phyloP scores from a whole-genome alignment of 768 basidiomycete species.

The Rhizopogon roseolus region DNA sequence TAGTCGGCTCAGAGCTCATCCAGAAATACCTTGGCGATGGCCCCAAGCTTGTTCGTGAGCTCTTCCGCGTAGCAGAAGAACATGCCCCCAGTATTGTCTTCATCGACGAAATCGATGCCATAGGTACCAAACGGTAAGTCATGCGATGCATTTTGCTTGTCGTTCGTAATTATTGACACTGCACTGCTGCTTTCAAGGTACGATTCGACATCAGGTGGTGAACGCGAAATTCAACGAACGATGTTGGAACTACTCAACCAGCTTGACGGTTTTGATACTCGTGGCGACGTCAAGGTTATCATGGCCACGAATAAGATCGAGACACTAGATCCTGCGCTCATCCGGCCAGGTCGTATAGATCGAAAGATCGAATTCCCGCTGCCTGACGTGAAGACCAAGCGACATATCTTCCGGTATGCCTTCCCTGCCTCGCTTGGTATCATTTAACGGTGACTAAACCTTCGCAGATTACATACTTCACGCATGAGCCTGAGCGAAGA shows the following conservation, averaged over 20 bases:
- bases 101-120: conserved; percentile 98
- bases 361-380: conserved; percentile 98
- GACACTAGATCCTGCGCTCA: conserved; percentile 94
- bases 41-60: conserved; percentile 93
- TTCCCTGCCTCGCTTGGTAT: not conserved
- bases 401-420: conserved; percentile 89
- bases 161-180: conserved; percentile 3
- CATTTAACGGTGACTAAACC: conserved; percentile 4
- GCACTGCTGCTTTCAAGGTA: conserved; percentile 48
- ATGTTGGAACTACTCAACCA: conserved; percentile 99
- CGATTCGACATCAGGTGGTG: conserved; percentile 97
- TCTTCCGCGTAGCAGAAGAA: conserved; percentile 97
- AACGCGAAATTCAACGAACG: conserved; percentile 98
- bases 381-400: conserved; percentile 97
- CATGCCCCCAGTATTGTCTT: conserved; percentile 98
- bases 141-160: not conserved
- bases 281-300: conserved; percentile 99
- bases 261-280: conserved; percentile 97
- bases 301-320: conserved; percentile 99
- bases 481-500: conserved; percentile 88
- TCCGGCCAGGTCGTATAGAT: conserved; percentile 97
- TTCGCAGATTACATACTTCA: conserved; percentile 75
- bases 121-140: conserved; percentile 92
- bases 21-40: conserved; percentile 99
- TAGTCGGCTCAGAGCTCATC: conserved; percentile 96